A percentile compares a stretch with the other conserved stretches of the same genome.
Evolutionary conservation across 2,329 filamentous ascomycete species (phyloP).

Genomic region (Diaporthe caulivora): DNA sequence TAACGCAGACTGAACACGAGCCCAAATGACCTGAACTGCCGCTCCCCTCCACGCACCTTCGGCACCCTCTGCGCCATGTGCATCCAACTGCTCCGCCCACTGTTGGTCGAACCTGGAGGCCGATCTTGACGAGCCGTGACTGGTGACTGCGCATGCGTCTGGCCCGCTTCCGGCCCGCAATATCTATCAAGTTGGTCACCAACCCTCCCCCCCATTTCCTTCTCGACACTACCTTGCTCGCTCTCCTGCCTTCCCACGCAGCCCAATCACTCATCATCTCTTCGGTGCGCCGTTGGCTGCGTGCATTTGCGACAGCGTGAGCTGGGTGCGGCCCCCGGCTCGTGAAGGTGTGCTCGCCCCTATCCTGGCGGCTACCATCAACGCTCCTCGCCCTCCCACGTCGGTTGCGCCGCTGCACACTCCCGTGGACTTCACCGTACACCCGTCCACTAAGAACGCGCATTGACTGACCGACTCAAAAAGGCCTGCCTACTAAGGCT

Average conservation of each 20-base stretch:
- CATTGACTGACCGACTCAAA: slow-evolving; percentile 2
- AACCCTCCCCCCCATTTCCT: slow-evolving; percentile 14
- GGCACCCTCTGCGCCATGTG: slow-evolving; percentile 36
- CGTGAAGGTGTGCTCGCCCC: slow-evolving; percentile 30
- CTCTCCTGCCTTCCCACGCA: neutral
- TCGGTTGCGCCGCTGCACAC: slow-evolving; percentile 26
- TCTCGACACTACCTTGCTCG: slow-evolving; percentile 21
- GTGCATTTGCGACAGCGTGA: slow-evolving; percentile 34
- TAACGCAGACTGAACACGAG: neutral
- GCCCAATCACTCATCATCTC: neutral
- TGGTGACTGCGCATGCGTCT: slow-evolving; percentile 25
- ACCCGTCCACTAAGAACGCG: neutral
- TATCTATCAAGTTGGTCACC: slow-evolving; percentile 29
- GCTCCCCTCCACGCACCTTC: neutral
- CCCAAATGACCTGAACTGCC: slow-evolving; percentile 1
- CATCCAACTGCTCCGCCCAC: slow-evolving; percentile 29
- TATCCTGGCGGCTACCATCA: slow-evolving; percentile 16
- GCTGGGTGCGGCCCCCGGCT: slow-evolving; percentile 37
- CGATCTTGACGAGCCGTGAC: slow-evolving; percentile 35
- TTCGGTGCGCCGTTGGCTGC: slow-evolving; percentile 8
- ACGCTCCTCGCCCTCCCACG: slow-evolving; percentile 7
- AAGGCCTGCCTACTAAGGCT: slow-evolving; percentile 24
- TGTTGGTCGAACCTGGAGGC: slow-evolving; percentile 33
- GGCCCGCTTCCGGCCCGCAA: slow-evolving; percentile 28
- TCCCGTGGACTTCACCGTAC: neutral